phyloP scores from a whole-genome alignment of 345 rosid genomes.

The Kernera saxatilis region DNA sequence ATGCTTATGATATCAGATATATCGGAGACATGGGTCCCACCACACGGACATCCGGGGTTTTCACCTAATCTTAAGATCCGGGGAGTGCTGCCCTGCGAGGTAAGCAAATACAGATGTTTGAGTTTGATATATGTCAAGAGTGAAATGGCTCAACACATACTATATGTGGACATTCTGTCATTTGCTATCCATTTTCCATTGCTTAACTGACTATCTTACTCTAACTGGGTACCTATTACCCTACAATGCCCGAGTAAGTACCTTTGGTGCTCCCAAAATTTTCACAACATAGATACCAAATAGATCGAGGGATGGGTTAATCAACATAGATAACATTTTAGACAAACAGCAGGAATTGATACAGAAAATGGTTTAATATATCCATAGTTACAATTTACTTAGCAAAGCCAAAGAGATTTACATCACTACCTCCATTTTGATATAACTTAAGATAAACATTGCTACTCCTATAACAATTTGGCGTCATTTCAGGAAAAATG shows the following conservation, averaged over 20 bases:
- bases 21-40: slow-evolving; percentile 84
- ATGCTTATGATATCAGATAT: slow-evolving; percentile 61
- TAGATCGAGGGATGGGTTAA: too few species aligned
- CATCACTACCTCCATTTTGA: neutral
- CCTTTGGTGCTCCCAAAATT: neutral
- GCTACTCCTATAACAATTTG: neutral
- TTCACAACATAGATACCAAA: neutral
- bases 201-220: neutral
- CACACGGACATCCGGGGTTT: slow-evolving; percentile 77
- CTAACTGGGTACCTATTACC: neutral
- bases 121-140: slow-evolving; percentile 1
- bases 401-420: neutral
- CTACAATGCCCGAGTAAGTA: neutral
- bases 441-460: neutral
- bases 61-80: slow-evolving; percentile 65
- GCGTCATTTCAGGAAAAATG: neutral
- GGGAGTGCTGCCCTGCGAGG: slow-evolving; percentile 68
- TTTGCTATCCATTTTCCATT: neutral
- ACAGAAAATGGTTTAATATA: neutral
- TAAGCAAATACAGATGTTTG: neutral
- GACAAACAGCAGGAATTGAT: neutral
- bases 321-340: neutral
- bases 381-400: neutral
- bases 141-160: neutral
- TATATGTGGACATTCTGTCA: neutral